phyloP scores from a whole-genome alignment of 2,329 filamentous ascomycete species.

The Trichoderma atrobrunneum region DNA sequence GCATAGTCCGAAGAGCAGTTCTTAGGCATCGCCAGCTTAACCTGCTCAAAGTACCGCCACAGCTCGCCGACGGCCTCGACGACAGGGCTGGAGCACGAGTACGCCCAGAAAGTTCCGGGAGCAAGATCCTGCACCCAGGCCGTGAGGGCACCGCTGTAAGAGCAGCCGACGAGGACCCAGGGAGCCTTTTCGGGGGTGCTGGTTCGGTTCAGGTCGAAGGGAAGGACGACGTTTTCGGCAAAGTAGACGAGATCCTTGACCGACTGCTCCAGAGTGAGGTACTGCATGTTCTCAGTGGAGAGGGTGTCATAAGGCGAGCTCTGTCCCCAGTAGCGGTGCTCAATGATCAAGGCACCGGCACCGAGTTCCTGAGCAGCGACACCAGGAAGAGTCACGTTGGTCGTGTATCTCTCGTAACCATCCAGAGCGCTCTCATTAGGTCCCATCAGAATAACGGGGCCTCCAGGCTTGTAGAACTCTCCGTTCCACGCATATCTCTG shows the following conservation, averaged over 20 bases:
- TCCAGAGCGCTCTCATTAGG: constrained; percentile 62
- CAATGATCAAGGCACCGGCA: constrained; percentile 72
- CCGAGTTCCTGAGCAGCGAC: constrained; percentile 64
- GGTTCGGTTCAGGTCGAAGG: constrained; percentile 61
- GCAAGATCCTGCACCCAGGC: constrained; percentile 71
- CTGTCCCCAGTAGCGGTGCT: constrained; percentile 79
- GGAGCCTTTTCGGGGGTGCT: constrained; percentile 63
- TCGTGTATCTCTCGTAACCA: constrained; percentile 60
- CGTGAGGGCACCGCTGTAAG: constrained; percentile 73
- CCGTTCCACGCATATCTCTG: constrained; percentile 80
- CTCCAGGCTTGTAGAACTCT: constrained; percentile 71
- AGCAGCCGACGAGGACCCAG: constrained; percentile 75
- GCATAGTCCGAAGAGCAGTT: constrained; percentile 63
- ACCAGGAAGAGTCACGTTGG: constrained; percentile 67
- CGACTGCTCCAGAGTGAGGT: constrained; percentile 75
- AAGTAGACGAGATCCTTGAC: constrained; percentile 76
- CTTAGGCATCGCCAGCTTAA: constrained; percentile 44
- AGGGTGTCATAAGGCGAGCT: constrained; percentile 66
- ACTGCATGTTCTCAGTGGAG: constrained; percentile 64
- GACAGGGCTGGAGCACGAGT: constrained; percentile 74
- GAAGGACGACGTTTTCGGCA: constrained; percentile 65
- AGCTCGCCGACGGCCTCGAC: constrained; percentile 72
- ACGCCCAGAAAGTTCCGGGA: constrained; percentile 71
- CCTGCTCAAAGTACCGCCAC: constrained; percentile 54
- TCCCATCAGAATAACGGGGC: constrained; percentile 69